A percentile compares a stretch with the other conserved stretches of the same genome.
These are phyloP conservation scores for Ophiostoma perfectum DNA, from an alignment of 2,329 filamentous ascomycete species.

Conservation along the genomic window DNA sequence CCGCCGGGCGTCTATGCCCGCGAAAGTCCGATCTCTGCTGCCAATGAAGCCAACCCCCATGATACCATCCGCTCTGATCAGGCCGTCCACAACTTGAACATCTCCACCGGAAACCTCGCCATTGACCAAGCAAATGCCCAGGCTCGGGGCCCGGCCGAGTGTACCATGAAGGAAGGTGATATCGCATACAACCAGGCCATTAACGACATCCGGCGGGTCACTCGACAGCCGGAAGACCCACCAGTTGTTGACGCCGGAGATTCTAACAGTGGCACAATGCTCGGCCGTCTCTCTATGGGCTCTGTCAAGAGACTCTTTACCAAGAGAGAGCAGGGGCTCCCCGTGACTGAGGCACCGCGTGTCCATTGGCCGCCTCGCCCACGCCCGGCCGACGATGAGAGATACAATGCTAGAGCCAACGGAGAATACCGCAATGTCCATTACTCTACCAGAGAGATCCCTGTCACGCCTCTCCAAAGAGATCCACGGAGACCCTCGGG, in stretches of 20 bases:
- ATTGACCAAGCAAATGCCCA: neutral
- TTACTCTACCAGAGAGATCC: neutral
- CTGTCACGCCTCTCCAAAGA: neutral
- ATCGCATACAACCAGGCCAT: neutral
- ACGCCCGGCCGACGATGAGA: neutral
- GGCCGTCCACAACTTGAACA: neutral
- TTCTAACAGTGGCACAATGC: neutral
- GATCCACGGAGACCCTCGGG: neutral
- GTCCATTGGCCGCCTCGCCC: neutral
- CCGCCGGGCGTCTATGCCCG: neutral
- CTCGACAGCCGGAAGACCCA: neutral
- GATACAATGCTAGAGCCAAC: neutral
- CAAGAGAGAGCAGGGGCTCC: neutral
- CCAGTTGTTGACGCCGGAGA: neutral
- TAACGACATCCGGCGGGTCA: neutral
- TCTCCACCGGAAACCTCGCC: neutral
- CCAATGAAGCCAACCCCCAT: neutral
- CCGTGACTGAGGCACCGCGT: neutral
- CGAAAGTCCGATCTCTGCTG: neutral
- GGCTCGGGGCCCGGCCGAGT: neutral
- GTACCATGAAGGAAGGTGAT: neutral
- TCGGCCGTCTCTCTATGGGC: neutral
- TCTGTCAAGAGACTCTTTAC: neutral
- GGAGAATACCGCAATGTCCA: neutral
- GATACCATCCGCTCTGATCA: neutral